Evolutionary conservation across 306 rosid genomes (phyloP), one percentile per base, ranked within the genome.

Genomic region (Vigna angularis): DNA sequence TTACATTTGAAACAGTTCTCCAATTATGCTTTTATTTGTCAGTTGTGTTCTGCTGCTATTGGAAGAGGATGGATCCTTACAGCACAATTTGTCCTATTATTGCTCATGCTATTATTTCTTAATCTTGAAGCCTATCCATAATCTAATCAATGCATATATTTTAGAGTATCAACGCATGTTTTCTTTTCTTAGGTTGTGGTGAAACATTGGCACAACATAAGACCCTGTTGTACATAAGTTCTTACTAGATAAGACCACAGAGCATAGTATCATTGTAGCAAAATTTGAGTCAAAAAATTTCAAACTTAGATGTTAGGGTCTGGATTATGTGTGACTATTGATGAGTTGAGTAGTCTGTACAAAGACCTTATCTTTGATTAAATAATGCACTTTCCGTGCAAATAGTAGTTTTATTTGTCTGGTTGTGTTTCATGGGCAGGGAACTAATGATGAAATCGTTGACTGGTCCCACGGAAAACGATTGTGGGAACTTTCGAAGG

Each of bases 401-500:
- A 62, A 32, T 8, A 62, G 22, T 85, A 36, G 22, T 52, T 74
- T 82, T 79, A 50, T 67, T 74, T 73, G 24, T 70, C 61, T 77
- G 50, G 9, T 57, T 79, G 81, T 72, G 47, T 74, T 13, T 70
- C 70, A 47, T 74, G 61, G 82, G 82, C 91, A 96, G 99, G 99
- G 99, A 85, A 96, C 97, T 68, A 86, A 89, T 5, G 99, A 96
- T 83, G 98, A 96, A 48, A 88, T 91, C 63, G 99, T 96, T 38
- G 96, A 96, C 71, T 87, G 70, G 85, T 93, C 98, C 81, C 99
- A 96, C 45, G 99, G 99, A 58, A 96, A 96, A 89, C 88, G 97
- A 47, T 79, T 96, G 47, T 96, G 99, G 99, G 99, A 96, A 81
- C 98, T 96, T 24, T 75, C 99, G 16, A 96, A 93, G 86, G 97